Conservation (phyloP, 2,329 filamentous ascomycete genomes). For the Triangularia verruculosa region DNA sequence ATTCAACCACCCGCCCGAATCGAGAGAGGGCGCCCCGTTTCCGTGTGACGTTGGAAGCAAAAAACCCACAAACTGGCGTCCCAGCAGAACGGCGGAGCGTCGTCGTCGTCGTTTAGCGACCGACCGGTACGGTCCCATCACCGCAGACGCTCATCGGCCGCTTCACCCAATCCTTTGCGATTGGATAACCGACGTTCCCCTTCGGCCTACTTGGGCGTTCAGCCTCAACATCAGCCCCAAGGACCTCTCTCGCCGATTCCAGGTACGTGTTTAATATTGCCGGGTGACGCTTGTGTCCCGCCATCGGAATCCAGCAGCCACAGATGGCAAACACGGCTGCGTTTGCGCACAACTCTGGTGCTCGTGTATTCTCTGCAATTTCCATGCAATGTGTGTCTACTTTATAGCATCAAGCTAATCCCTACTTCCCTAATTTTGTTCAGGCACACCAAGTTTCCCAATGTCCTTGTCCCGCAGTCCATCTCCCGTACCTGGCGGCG, state of each 20-base stretch:
- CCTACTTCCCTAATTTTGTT: conserved; percentile 15
- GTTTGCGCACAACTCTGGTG: background rate
- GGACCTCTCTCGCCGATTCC: conserved; percentile 51
- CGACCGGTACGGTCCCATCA: conserved; percentile 47
- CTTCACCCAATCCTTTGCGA: conserved; percentile 33
- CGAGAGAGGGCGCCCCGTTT: background rate
- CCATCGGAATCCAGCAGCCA: conserved; percentile 13
- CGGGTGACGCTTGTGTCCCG: conserved; percentile 18
- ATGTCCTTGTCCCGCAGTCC: conserved; percentile 90
- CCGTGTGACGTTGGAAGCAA: conserved; percentile 15
- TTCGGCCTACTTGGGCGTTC: conserved; percentile 38
- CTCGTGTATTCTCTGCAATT: background rate
- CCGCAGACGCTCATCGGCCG: conserved; percentile 47
- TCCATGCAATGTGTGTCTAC: background rate
- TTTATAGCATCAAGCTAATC: background rate
- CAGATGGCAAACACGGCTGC: background rate
- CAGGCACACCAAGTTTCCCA: conserved; percentile 54
- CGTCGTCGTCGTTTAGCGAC: conserved; percentile 55
- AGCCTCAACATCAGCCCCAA: conserved; percentile 36
- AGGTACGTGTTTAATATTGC: conserved; percentile 45
- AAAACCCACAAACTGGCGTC: conserved; percentile 47
- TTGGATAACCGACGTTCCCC: conserved; percentile 33
- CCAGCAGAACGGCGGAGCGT: conserved; percentile 44
- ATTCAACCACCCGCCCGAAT: background rate
- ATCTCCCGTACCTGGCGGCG: conserved; percentile 77